Evolutionary conservation across 1,139 yeast genomes (phyloP).

Genomic region (Diutina sp.): DNA sequence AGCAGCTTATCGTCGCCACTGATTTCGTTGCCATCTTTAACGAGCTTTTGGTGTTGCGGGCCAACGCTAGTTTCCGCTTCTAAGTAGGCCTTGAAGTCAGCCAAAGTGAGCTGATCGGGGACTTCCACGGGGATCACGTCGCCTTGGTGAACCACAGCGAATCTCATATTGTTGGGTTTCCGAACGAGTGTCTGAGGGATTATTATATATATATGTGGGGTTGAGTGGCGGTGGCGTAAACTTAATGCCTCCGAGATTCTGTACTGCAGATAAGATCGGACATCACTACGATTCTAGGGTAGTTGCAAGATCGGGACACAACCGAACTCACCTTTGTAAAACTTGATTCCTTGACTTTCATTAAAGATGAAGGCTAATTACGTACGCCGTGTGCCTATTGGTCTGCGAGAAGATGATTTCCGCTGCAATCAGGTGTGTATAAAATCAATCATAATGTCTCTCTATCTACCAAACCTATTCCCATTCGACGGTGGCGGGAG

Average conservation of each 20-base stretch:
- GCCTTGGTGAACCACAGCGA: conserved; percentile 19
- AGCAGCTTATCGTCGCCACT: conserved; percentile 23
- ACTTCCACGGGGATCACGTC: conserved; percentile 37
- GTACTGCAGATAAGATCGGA: not conserved
- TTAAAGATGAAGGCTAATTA: too few relatives aligned
- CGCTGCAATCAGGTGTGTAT: not conserved
- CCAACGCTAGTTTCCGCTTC: conserved; percentile 60
- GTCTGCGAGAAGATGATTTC: too few relatives aligned
- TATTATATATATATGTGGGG: not conserved
- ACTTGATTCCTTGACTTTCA: too few relatives aligned
- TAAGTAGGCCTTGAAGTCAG: conserved; percentile 64
- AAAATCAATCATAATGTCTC: not conserved
- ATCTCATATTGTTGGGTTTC: not conserved
- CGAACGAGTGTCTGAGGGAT: not conserved
- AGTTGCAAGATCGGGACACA: too few relatives aligned
- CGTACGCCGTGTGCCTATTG: too few relatives aligned
- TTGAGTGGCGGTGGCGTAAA: not conserved
- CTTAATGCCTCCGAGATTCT: not conserved
- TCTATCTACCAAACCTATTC: conserved; percentile 36
- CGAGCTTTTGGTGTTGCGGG: conserved; percentile 32
- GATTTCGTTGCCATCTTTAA: conserved; percentile 33
- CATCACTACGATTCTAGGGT: too few relatives aligned
- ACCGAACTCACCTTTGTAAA: too few relatives aligned
- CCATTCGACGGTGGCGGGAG: conserved; percentile 99
- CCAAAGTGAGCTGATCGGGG: conserved; percentile 48